Percentiles rank a stretch among this genome's conserved stretches.
Conservation (phyloP, 257 asterid species). For the Thymus quinquecostatus region DNA sequence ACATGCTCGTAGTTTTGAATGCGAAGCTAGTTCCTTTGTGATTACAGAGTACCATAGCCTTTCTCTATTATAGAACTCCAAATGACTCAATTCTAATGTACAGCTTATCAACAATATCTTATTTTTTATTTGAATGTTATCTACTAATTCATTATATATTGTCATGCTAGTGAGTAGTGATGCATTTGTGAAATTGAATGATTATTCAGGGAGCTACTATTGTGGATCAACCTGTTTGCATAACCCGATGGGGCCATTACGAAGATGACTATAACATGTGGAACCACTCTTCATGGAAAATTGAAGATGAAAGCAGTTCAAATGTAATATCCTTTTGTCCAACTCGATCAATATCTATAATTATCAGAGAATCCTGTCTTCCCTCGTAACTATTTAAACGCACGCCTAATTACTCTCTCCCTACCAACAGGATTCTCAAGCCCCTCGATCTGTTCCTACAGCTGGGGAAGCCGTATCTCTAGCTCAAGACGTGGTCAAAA, state of each 20-base stretch:
- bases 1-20: neutral
- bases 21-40: neutral
- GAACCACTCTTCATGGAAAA: slow-evolving; percentile 72
- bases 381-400: neutral
- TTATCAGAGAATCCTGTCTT: neutral
- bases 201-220: slow-evolving; percentile 77
- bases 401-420: neutral
- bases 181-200: slow-evolving; percentile 16
- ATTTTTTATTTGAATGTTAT: neutral
- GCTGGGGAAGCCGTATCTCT: slow-evolving; percentile 89
- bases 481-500: slow-evolving; percentile 85
- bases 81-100: neutral
- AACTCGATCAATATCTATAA: neutral
- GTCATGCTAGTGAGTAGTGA: neutral
- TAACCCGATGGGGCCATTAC: slow-evolving; percentile 82
- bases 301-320: slow-evolving; percentile 55
- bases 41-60: neutral
- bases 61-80: neutral
- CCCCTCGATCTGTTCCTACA: slow-evolving; percentile 50
- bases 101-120: neutral
- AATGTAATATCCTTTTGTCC: slow-evolving; percentile 40
- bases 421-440: slow-evolving; percentile 44
- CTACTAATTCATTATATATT: neutral
- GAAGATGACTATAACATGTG: slow-evolving; percentile 65
- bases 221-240: slow-evolving; percentile 88